A percentile compares a stretch with the other conserved stretches of the same genome.
Conservation (phyloP, 2,329 filamentous ascomycete species). For the Monosporascus sp. region DNA sequence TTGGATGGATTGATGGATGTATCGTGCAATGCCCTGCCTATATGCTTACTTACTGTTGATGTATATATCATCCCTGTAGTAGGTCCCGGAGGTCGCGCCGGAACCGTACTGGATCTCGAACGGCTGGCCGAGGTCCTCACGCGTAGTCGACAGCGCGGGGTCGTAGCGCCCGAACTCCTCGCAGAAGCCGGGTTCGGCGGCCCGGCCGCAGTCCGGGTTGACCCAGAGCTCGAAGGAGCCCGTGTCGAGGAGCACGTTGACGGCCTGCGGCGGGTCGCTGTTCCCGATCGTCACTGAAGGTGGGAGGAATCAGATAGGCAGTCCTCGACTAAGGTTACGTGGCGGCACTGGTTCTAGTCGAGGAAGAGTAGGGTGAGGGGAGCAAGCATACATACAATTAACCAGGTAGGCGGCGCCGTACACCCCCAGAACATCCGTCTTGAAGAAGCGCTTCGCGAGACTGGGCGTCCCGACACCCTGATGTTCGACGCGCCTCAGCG, state of each 20-base stretch:
- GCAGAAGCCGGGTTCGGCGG: constrained; percentile 33
- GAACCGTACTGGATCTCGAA: constrained; percentile 34
- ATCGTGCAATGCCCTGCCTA: not conserved
- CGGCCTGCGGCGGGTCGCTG: constrained; percentile 29
- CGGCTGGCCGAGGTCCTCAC: constrained; percentile 31
- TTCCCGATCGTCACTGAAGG: constrained; percentile 37
- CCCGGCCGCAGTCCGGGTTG: constrained; percentile 41
- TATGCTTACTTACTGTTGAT: constrained; percentile 34
- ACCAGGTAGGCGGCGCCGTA: constrained; percentile 27
- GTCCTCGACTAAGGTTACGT: no score
- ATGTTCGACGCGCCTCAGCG: constrained; percentile 22
- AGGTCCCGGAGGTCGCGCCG: constrained; percentile 36
- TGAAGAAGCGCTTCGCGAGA: constrained; percentile 21
- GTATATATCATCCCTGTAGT: constrained; percentile 40
- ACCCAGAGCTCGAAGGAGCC: constrained; percentile 53
- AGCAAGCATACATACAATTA: constrained; percentile 15
- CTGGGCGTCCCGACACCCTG: constrained; percentile 20
- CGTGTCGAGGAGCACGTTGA: constrained; percentile 45
- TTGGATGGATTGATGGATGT: not conserved
- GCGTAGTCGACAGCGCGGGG: constrained; percentile 33
- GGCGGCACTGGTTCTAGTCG: not conserved
- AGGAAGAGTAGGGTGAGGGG: no score
- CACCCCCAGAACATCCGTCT: constrained; percentile 21
- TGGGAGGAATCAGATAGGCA: no score
- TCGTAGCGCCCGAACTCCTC: constrained; percentile 38